Base-by-base conservation (phyloP, 2,329 filamentous ascomycete species). In the Xylaria sp. region DNA sequence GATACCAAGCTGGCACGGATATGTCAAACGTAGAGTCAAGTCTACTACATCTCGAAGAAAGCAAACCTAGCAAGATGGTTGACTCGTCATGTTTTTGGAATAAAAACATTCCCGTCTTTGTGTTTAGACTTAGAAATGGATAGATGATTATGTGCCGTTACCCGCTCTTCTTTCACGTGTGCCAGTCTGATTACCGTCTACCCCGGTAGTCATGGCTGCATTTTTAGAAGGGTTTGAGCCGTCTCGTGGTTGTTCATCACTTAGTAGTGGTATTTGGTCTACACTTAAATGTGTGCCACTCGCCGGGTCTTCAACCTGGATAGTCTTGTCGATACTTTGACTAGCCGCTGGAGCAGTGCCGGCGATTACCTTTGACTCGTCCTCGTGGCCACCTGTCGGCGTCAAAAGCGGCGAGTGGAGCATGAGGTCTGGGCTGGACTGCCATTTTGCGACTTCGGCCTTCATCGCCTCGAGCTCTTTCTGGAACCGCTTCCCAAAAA, bases 401-500 rank as follows among this genome's bases (percentile, higher is more conserved):
- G 75, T 77, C 67, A 79, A 70, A 14, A 75, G 43, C 0, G 79
- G 80, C 6, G 76, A 78, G 19, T 73, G 73, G n/a, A 75, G 60
- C 60, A 72, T 73, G 70, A 81, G 69, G 15, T 87, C 84, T 1
- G 86, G 83, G 33, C 79, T 84, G 64, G 81, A 83, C 76, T 97
- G 93, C 92, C 92, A 96, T 75, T 92, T 94, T 47, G 89, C 86
- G 8, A 99, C 93, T 73, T 99, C 95, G 58, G 87, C 87, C 78
- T 91, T 94, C 79, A 99, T 85, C 55, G 89, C 85, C 75, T 99
- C 94, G 12, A 99, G 83, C 77, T 99, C 95, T 74, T 94, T 97
- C 81, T 99, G 92, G 82, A 99, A 98, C 2, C 94, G 88, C 72
- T 92, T 96, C 57, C 96, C 95, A 75, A 98, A 99, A 1, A 98